Evolutionary conservation across 208 protist genomes (phyloP).

Genomic region (Crithidia brevicula): DNA sequence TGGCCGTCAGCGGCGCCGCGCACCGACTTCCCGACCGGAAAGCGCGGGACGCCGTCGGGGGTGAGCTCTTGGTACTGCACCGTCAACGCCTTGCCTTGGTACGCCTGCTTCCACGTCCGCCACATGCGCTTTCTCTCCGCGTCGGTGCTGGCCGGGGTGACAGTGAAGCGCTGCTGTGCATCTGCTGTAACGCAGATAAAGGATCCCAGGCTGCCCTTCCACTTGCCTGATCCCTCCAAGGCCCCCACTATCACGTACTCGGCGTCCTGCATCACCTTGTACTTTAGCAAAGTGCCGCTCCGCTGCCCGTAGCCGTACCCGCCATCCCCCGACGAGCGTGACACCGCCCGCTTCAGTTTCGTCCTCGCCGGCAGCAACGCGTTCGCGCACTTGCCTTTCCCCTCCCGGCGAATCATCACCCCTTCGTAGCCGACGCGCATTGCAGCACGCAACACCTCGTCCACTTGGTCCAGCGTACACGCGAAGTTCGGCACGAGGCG

Average conservation of each 20-base stretch:
- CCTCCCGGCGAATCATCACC: constrained; percentile 80
- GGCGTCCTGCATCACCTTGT: constrained; percentile 89
- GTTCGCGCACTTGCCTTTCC: background rate
- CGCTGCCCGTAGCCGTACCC: constrained; percentile 86
- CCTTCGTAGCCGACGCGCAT: constrained; percentile 84
- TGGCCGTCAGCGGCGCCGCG: constrained; percentile 64
- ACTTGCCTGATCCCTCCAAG: constrained; percentile 86
- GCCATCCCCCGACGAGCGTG: constrained; percentile 1
- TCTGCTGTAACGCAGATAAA: constrained; percentile 76
- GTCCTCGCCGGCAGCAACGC: constrained; percentile 1
- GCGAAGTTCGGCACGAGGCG: constrained; percentile 54
- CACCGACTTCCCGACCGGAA: constrained; percentile 85
- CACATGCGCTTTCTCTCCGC: constrained; percentile 75
- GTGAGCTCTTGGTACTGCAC: constrained; percentile 90
- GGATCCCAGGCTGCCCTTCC: constrained; percentile 78
- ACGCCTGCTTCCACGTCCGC: constrained; percentile 51
- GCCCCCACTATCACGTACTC: constrained; percentile 88
- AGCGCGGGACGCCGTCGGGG: constrained; percentile 81
- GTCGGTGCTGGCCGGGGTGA: constrained; percentile 79
- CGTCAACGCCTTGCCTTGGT: constrained; percentile 85
- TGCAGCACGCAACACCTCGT: constrained; percentile 44
- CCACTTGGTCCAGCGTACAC: constrained; percentile 40
- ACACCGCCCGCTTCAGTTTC: constrained; percentile 3
- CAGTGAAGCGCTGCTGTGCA: constrained; percentile 66
- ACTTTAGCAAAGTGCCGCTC: constrained; percentile 84